Percentiles rank a stretch among this genome's conserved stretches.
phyloP scores from a whole-genome alignment of 1,284 basidiomycete genomes.

The Mycosarcoma maydis region DNA sequence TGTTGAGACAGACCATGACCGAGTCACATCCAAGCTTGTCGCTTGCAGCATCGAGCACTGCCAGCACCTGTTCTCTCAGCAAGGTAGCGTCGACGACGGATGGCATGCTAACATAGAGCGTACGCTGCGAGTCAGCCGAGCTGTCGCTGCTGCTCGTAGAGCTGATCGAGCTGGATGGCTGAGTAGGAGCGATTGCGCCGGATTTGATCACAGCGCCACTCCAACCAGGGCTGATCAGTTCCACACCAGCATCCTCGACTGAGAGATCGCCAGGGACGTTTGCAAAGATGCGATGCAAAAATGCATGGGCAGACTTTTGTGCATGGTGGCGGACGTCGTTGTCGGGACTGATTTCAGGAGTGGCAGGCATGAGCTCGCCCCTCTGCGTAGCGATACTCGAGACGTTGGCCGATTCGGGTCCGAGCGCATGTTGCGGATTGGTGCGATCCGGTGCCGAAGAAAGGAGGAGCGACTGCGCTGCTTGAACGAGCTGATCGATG shows the following conservation, averaged over 20 bases:
- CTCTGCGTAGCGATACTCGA: conserved; percentile 16
- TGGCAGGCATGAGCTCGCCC: conserved; percentile 50
- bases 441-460: conserved; percentile 11
- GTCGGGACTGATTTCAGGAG: conserved; percentile 59
- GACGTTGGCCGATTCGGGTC: conserved; percentile 3
- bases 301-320: conserved; percentile 47
- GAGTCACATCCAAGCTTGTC: conserved; percentile 51
- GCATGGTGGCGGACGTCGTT: conserved; percentile 51
- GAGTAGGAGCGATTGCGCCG: conserved; percentile 1
- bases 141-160: conserved; percentile 27
- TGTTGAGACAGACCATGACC: conserved; percentile 55
- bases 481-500: conserved; percentile 27
- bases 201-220: conserved; percentile 56
- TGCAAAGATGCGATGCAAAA: conserved; percentile 51
- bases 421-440: conserved; percentile 15
- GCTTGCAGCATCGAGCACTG: conserved; percentile 56
- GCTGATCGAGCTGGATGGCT: conserved; percentile 15
- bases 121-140: conserved; percentile 40
- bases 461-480: conserved; percentile 32
- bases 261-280: conserved; percentile 26
- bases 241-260: conserved; percentile 57
- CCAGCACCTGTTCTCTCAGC: conserved; percentile 57
- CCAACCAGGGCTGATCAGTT: conserved; percentile 59
- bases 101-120: conserved; percentile 62
- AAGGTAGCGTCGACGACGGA: conserved; percentile 28